phyloP scores from a whole-genome alignment of 2,329 filamentous ascomycete genomes.

The Leptographium radiaticola region DNA sequence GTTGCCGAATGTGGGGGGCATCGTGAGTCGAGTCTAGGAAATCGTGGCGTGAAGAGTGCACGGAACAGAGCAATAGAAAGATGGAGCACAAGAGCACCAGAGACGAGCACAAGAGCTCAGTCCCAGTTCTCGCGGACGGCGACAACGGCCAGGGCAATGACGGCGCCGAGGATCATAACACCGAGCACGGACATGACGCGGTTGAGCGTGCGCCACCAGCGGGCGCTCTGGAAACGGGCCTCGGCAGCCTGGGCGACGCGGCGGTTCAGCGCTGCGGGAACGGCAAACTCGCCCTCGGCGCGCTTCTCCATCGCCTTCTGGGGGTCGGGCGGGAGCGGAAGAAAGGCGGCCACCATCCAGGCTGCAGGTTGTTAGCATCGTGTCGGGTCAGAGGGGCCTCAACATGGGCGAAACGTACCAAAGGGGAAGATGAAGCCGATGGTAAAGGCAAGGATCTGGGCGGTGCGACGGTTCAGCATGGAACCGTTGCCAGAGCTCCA shows the following conservation, averaged over 20 bases:
- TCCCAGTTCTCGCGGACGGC: slow-evolving; percentile 38
- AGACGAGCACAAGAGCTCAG: neutral
- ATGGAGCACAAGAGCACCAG: neutral
- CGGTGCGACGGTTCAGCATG: slow-evolving; percentile 52
- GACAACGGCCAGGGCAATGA: slow-evolving; percentile 37
- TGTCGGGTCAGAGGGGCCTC: slow-evolving; percentile 1
- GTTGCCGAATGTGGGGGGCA: too few species aligned
- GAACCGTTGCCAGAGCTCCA: slow-evolving; percentile 45
- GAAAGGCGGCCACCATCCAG: slow-evolving; percentile 67
- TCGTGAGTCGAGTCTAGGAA: too few species aligned
- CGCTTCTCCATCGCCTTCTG: slow-evolving; percentile 36
- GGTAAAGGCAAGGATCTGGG: slow-evolving; percentile 63
- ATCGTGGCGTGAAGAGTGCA: neutral
- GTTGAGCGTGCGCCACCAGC: slow-evolving; percentile 49
- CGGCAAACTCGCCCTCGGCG: slow-evolving; percentile 24
- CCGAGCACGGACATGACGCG: slow-evolving; percentile 44
- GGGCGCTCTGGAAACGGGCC: slow-evolving; percentile 35
- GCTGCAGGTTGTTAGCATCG: slow-evolving; percentile 22
- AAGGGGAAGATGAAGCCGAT: slow-evolving; percentile 68
- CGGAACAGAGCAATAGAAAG: neutral
- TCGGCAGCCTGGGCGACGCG: slow-evolving; percentile 26
- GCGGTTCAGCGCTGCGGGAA: slow-evolving; percentile 22
- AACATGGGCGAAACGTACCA: slow-evolving; percentile 30
- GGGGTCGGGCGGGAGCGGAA: slow-evolving; percentile 54
- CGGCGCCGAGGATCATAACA: slow-evolving; percentile 38